Evolutionary conservation across 176 grass and related monocot species (phyloP), one percentile per base, ranked within the genome.

Genomic region (Secale cereale): DNA sequence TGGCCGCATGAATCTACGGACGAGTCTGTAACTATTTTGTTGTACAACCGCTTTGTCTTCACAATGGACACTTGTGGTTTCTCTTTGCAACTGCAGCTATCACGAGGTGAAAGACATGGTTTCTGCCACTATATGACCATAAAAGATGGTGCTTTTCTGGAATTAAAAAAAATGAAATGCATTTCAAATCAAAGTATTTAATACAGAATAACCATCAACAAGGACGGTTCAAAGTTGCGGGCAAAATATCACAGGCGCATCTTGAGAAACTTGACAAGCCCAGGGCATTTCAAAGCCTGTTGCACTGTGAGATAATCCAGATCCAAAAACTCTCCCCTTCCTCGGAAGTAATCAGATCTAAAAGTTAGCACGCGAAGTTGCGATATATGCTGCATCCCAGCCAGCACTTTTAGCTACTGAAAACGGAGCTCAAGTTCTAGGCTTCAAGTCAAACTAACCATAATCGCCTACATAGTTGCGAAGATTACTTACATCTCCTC

Each of bases 401-500:
- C 41, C 0, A 57, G 19, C 52, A 32, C 4, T 46, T 15, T 74
- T 22, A 61, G 74, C 46, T 17, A 61, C 50, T 71, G 11, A 40
- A 26, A 82, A 27, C 54, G 13, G 15, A 57, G 9, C 35, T 3
- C 2, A 90, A 36, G 27, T 74, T 86, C 30, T 10, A 86, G 72
- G 80, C 14, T 14, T 36, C n/a, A 40, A 32, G 46, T 54, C 73
- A 65, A 41, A 50, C 37, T 30, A 41, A 52, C 50, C 39, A 39
- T 4, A 12, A 63, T 33, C 64, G 28, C 73, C 79, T 78, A 83
- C 56, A 82, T 72, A 10, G 59, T 48, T 6, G n/a, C 3, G 9
- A 45, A 48, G 45, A 67, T 74, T 83, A 83, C 86, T 80, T 83
- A 76, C 80, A 90, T 74, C 16, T 37, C 27, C 73, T 68, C 46